Conservation (phyloP, 352 stramenopile species). For the Phytophthora palmivora region DNA sequence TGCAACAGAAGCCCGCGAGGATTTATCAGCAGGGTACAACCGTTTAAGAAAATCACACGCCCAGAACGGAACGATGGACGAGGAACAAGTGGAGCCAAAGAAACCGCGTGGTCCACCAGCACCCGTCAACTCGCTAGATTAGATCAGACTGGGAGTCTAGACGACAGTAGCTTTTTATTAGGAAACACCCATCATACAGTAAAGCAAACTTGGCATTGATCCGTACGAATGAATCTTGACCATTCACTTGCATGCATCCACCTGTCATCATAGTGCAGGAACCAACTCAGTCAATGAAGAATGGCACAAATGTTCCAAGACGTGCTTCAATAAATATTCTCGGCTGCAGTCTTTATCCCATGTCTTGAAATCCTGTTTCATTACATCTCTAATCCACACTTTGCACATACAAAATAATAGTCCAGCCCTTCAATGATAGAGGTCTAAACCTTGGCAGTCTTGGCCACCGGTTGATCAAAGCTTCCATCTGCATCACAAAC, state of each 20-base stretch:
- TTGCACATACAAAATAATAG: constrained; percentile 39
- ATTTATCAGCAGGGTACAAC: constrained; percentile 4
- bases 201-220: constrained; percentile 19
- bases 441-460: constrained; percentile 33
- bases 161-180: constrained; percentile 39
- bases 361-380: constrained; percentile 29
- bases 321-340: constrained; percentile 42
- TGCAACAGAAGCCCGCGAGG: not conserved
- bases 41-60: constrained; percentile 16
- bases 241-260: constrained; percentile 17
- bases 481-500: constrained; percentile 43
- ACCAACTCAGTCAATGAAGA: not conserved
- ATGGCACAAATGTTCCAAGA: not conserved
- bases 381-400: constrained; percentile 40
- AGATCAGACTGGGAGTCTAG: constrained; percentile 30
- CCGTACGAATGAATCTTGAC: constrained; percentile 12
- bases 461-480: constrained; percentile 40
- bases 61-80: constrained; percentile 26
- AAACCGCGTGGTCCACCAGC: constrained; percentile 25
- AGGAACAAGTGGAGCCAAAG: constrained; percentile 25
- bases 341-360: not conserved
- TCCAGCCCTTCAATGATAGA: not conserved
- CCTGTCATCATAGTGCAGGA: constrained; percentile 5
- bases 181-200: constrained; percentile 29
- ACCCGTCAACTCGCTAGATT: constrained; percentile 34